These are phyloP conservation scores for Pichia gijzeniarum DNA, from an alignment of 805 yeast species.

Conservation along the genomic window DNA sequence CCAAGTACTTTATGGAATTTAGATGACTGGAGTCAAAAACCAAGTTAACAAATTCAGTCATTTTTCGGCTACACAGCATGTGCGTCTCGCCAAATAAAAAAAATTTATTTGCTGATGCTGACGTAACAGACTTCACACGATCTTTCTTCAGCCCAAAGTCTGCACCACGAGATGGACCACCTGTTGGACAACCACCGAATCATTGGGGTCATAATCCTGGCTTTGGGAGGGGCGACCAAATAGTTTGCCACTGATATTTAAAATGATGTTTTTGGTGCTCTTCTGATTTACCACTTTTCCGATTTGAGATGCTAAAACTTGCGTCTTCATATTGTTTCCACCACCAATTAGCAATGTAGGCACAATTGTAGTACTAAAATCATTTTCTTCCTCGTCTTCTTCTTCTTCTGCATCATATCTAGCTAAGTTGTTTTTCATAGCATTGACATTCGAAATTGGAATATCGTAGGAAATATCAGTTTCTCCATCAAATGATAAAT, in stretches of 20 bases:
- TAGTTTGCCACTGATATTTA: slow-evolving; percentile 43
- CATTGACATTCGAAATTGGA: slow-evolving; percentile 23
- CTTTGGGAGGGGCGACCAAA: slow-evolving; percentile 23
- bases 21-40: no score
- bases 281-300: slow-evolving; percentile 35
- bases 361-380: slow-evolving; percentile 21
- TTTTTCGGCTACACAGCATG: no score
- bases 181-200: slow-evolving; percentile 7
- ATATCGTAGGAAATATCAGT: slow-evolving; percentile 44
- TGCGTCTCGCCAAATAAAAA: no score
- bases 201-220: slow-evolving; percentile 3
- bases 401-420: slow-evolving; percentile 13
- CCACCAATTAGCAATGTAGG: slow-evolving; percentile 39
- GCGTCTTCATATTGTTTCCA: slow-evolving; percentile 38
- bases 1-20: no score
- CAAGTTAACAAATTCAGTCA: no score
- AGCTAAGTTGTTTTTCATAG: slow-evolving; percentile 16
- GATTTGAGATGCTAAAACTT: slow-evolving; percentile 42
- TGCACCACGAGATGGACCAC: slow-evolving; percentile 1
- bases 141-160: not conserved
- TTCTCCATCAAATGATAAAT: slow-evolving; percentile 38
- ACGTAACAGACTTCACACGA: no score
- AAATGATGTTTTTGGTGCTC: slow-evolving; percentile 35
- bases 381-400: slow-evolving; percentile 23
- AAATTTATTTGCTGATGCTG: no score